phyloP scores from a whole-genome alignment of 768 basidiomycete species.

The Saitozyma sp. region DNA sequence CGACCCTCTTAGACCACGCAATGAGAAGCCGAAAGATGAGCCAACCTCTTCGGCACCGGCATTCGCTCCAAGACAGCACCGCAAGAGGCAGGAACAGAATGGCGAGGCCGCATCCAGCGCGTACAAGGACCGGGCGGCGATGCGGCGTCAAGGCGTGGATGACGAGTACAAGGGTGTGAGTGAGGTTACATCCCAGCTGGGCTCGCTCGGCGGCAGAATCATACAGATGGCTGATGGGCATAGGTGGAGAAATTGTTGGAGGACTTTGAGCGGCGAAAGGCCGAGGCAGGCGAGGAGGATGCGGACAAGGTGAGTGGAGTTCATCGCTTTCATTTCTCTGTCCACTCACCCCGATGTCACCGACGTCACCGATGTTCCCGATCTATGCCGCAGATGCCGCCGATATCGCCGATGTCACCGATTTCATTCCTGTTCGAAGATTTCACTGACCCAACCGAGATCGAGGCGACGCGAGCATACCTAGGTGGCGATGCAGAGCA shows the following conservation, averaged over 20 bases:
- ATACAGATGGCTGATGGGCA: slow-evolving; percentile 6
- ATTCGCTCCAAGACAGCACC: slow-evolving; percentile 40
- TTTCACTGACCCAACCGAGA: slow-evolving; percentile 39
- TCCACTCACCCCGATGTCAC: slow-evolving; percentile 59
- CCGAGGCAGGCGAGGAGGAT: slow-evolving; percentile 59
- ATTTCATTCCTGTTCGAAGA: not conserved
- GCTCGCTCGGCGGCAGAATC: too few species aligned
- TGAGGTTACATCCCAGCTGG: not conserved
- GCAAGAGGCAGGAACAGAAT: slow-evolving; percentile 30
- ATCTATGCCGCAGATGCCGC: slow-evolving; percentile 82
- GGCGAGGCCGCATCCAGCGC: slow-evolving; percentile 1
- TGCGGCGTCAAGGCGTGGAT: slow-evolving; percentile 44
- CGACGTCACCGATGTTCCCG: slow-evolving; percentile 72
- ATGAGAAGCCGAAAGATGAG: slow-evolving; percentile 14
- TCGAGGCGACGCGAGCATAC: slow-evolving; percentile 72
- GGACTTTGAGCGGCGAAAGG: slow-evolving; percentile 71
- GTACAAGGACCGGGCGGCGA: slow-evolving; percentile 52
- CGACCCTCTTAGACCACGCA: slow-evolving; percentile 3
- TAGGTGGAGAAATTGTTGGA: slow-evolving; percentile 78
- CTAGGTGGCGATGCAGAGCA: slow-evolving; percentile 84
- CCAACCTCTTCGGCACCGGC: slow-evolving; percentile 18
- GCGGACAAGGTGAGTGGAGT: slow-evolving; percentile 59
- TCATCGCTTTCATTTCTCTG: not conserved
- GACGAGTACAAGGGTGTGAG: slow-evolving; percentile 46
- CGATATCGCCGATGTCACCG: slow-evolving; percentile 57